These are phyloP conservation scores for Pythium sp. DNA, from an alignment of 352 stramenopile species.

Conservation along the genomic window DNA sequence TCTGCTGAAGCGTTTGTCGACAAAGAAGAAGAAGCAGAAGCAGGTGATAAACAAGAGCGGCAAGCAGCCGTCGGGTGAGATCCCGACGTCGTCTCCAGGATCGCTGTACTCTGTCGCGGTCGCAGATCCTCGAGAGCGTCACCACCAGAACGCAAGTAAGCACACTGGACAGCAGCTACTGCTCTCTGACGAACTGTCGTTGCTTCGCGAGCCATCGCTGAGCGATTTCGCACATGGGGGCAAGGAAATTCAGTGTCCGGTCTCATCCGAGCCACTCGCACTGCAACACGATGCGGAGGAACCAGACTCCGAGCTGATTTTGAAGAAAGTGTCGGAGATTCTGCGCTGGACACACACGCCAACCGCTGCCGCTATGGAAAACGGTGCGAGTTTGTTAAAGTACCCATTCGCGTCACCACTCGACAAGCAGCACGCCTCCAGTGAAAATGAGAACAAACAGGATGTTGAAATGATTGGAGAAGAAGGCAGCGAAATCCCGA, in stretches of 20 bases:
- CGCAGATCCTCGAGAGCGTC: constrained; percentile 42
- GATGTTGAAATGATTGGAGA: constrained; percentile 13
- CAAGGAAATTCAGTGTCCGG: constrained; percentile 49
- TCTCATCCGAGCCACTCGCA: constrained; percentile 46
- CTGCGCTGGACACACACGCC: constrained; percentile 49
- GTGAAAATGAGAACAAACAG: background rate
- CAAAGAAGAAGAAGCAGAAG: background rate
- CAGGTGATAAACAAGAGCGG: background rate
- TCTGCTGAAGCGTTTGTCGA: constrained; percentile 2
- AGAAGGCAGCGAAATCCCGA: background rate
- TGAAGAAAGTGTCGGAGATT: constrained; percentile 48
- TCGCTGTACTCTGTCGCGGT: constrained; percentile 38
- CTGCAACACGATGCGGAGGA: constrained; percentile 41
- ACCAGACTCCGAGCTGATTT: constrained; percentile 52
- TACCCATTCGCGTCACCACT: constrained; percentile 33
- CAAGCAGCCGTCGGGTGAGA: background rate
- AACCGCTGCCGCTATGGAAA: background rate
- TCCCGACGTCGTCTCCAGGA: background rate
- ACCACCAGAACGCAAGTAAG: background rate
- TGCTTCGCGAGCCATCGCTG: constrained; percentile 51
- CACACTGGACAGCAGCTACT: background rate
- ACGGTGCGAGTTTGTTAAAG: background rate
- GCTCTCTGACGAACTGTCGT: constrained; percentile 21
- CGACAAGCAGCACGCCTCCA: background rate
- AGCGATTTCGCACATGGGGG: constrained; percentile 15